phyloP scores from a whole-genome alignment of 2,329 filamentous ascomycete species.

The Xylaria sp. region DNA sequence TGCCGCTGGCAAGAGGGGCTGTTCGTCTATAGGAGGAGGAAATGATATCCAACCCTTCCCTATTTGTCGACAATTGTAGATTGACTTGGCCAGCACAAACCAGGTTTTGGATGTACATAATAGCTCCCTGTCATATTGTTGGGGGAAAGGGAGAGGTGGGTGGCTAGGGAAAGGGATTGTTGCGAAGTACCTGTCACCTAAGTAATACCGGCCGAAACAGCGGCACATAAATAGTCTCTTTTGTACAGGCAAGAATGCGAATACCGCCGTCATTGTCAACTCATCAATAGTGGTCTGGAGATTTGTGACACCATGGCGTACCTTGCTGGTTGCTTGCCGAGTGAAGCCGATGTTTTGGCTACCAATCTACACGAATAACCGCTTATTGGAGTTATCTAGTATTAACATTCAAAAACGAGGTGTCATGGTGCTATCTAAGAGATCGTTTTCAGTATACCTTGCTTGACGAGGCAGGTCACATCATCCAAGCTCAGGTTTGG shows the following conservation, averaged over 20 bases:
- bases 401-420: too few relatives aligned
- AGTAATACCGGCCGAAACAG: slow-evolving; percentile 46
- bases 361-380: too few relatives aligned
- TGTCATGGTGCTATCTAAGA: too few relatives aligned
- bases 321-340: neutral
- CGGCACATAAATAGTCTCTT: slow-evolving; percentile 37
- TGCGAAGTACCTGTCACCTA: slow-evolving; percentile 15
- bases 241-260: slow-evolving; percentile 39
- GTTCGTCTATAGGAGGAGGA: slow-evolving; percentile 6
- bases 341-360: neutral
- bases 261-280: slow-evolving; percentile 11
- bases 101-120: slow-evolving; percentile 30
- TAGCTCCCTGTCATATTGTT: slow-evolving; percentile 21
- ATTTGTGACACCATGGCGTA: neutral
- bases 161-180: slow-evolving; percentile 1
- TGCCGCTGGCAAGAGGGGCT: neutral
- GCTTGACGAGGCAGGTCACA: too few relatives aligned
- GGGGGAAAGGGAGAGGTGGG: slow-evolving; percentile 8
- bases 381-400: too few relatives aligned
- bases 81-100: slow-evolving; percentile 10
- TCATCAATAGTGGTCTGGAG: neutral
- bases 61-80: slow-evolving; percentile 22
- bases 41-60: neutral
- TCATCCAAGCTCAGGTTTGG: too few relatives aligned
- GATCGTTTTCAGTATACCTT: too few relatives aligned